These are phyloP conservation scores for Arthrinium phaeospermum DNA, from an alignment of 2,329 filamentous ascomycete genomes.

Conservation along the genomic window DNA sequence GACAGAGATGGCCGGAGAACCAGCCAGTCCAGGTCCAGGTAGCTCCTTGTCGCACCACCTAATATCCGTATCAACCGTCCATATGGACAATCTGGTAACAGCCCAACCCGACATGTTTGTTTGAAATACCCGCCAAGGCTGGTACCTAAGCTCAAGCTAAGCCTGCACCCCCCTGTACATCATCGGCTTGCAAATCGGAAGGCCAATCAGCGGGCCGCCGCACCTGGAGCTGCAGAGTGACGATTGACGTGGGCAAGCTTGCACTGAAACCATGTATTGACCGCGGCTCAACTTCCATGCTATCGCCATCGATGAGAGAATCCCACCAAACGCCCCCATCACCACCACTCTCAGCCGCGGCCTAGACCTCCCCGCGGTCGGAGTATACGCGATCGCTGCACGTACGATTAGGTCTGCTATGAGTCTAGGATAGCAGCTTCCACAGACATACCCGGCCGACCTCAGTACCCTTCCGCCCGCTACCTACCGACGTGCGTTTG, in stretches of 20 bases:
- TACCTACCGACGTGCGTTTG: background rate
- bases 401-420: slow-evolving; percentile 1
- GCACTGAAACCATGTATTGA: slow-evolving; percentile 1
- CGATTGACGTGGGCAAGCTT: slow-evolving; percentile 7
- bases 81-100: background rate
- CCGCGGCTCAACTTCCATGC: slow-evolving; percentile 12
- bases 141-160: slow-evolving; percentile 2
- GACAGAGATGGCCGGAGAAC: background rate
- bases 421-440: slow-evolving; percentile 10
- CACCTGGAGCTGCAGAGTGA: slow-evolving; percentile 10
- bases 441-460: background rate
- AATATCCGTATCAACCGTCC: background rate
- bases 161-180: background rate
- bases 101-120: slow-evolving; percentile 8
- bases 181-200: slow-evolving; percentile 13
- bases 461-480: background rate
- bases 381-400: slow-evolving; percentile 6
- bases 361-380: slow-evolving; percentile 8
- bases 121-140: background rate
- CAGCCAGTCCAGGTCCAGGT: background rate
- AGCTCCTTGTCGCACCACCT: slow-evolving; percentile 9
- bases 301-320: slow-evolving; percentile 4
- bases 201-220: slow-evolving; percentile 14
- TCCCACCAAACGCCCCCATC: background rate
- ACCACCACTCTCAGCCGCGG: background rate